These are phyloP conservation scores for Penicillium steckii DNA, from an alignment of 495 filamentous ascomycete species.

Conservation along the genomic window DNA sequence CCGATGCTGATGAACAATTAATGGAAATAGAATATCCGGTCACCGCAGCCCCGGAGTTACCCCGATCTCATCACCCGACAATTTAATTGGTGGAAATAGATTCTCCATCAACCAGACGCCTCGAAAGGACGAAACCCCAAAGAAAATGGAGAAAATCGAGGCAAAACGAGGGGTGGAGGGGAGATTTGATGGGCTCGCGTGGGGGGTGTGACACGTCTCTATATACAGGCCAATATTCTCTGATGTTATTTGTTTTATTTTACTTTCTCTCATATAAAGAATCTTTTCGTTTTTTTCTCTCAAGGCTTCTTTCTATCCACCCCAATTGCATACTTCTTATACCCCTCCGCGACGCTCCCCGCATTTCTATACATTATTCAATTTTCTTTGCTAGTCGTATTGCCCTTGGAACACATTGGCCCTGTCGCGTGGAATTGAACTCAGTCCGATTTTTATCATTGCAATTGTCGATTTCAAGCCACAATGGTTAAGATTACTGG, in stretches of 20 bases:
- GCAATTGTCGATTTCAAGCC: neutral
- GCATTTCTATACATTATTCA: neutral
- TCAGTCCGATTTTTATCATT: neutral
- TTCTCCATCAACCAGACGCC: conserved; percentile 31
- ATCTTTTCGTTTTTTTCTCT: too few relatives aligned
- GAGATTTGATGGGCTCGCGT: conserved; percentile 19
- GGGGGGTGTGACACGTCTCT: conserved; percentile 22
- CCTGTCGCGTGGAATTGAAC: conserved; percentile 6
- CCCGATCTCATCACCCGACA: conserved; percentile 18
- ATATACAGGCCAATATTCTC: conserved; percentile 25
- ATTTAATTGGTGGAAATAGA: conserved; percentile 34
- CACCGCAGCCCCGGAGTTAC: conserved; percentile 24
- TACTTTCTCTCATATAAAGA: conserved; percentile 1
- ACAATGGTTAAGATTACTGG: conserved; percentile 77
- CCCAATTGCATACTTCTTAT: too few relatives aligned
- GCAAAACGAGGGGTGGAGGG: conserved; percentile 17
- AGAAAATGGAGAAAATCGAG: neutral
- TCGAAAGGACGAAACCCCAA: neutral
- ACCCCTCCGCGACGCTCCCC: neutral
- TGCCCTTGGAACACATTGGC: too few relatives aligned
- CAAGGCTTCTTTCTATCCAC: too few relatives aligned
- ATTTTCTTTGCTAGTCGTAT: conserved; percentile 3
- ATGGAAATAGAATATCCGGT: conserved; percentile 4
- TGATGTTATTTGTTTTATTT: conserved; percentile 2
- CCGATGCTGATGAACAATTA: neutral